Conservation (phyloP, 23 red algal species). For the Gracilaria gracilis region DNA sequence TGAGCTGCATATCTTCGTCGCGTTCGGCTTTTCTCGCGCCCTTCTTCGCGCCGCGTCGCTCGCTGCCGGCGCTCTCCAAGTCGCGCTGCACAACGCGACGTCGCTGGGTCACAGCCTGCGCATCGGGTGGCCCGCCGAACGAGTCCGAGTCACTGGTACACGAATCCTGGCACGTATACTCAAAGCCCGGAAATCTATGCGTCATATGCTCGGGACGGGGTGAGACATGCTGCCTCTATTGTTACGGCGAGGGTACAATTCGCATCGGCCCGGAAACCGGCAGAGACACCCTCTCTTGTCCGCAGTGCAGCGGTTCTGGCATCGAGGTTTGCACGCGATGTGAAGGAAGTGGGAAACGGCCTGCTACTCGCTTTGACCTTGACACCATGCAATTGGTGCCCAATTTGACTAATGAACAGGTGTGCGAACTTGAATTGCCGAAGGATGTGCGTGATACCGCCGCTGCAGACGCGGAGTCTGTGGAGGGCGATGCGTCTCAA, state of each 20-base stretch:
- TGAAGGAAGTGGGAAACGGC: constrained; percentile 60
- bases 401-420: constrained; percentile 76
- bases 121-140: not conserved
- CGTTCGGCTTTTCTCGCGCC: not conserved
- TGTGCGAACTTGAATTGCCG: constrained; percentile 17
- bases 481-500: not conserved
- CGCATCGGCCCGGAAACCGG: constrained; percentile 59
- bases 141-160: constrained; percentile 6
- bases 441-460: not conserved
- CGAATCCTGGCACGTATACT: constrained; percentile 72
- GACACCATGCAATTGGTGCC: constrained; percentile 18
- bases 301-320: constrained; percentile 46
- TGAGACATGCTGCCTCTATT: constrained; percentile 58
- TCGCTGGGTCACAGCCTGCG: not conserved
- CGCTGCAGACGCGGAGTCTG: not conserved
- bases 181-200: constrained; percentile 69
- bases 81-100: not conserved
- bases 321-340: constrained; percentile 54
- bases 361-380: constrained; percentile 20
- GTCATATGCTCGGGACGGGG: constrained; percentile 69
- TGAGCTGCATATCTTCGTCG: not conserved
- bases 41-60: not conserved
- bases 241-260: constrained; percentile 76
- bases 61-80: not conserved
- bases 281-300: constrained; percentile 51